Evolutionary conservation across 2,329 filamentous ascomycete species (phyloP), one percentile per base, ranked within the genome.

Genomic region (Hyphodiscus sp.): DNA sequence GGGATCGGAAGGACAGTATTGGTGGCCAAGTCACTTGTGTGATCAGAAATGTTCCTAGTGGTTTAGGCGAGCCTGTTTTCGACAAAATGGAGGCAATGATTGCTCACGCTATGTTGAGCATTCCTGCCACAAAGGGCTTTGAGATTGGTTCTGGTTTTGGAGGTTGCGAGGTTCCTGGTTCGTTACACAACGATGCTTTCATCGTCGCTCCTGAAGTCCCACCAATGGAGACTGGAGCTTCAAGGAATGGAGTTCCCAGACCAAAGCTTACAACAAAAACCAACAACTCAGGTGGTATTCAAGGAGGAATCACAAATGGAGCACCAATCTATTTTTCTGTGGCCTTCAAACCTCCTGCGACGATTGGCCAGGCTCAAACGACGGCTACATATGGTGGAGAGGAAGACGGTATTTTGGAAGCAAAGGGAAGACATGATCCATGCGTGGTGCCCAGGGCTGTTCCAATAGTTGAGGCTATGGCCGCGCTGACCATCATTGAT

Each of bases 21-120:
- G 94, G 94, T 55, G 94, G 94, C 57, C 95, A 90, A 13, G 91
- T 97, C 18, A 96, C 91, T 45, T 97, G 92, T 65, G 88, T 97
- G 41, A 91, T 97, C 67, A 82, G 88, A 59, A 92, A 95, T 66
- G 82, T 83, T 8, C 94, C 92, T 26, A 80, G 82, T 42, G 92
- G 92, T 0, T 80, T 97, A 2, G 94, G 94, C 55, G 94, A 97
- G 77, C 94, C 92, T 0, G 88, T 83, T 71, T 97, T 99, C 71
- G 89, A 95, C 72, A 97, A 97, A 76, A 79, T 97, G 45, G 91
- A 99, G 76, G 94, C 94, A 8, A 82, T 81, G 68, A 83, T 99
- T 46, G 91, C 83, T 23, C 92, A 97, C 67, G 94, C 89, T 48
- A 97, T 99, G 89, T 80, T 97, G 59, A 90, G 84, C 68, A 96